Conservation (phyloP, 2,329 filamentous ascomycete species). For the Pezicula rhizophila region DNA sequence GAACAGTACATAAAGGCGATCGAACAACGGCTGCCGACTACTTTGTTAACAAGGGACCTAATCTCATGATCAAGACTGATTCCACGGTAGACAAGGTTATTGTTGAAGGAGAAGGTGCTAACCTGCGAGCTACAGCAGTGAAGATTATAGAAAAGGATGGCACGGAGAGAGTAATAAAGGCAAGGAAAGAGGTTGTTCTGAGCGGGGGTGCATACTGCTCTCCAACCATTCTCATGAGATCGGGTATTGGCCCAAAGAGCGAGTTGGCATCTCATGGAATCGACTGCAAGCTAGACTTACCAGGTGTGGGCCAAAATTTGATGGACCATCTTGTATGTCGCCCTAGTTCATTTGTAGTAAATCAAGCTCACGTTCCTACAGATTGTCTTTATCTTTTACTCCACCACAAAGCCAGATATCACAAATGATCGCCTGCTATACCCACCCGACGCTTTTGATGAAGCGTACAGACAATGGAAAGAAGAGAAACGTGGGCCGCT, state of each 20-base stretch:
- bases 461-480: slow-evolving; percentile 49
- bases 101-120: slow-evolving; percentile 30
- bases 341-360: slow-evolving; percentile 9
- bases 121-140: slow-evolving; percentile 40
- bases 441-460: slow-evolving; percentile 44
- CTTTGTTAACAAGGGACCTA: slow-evolving; percentile 31
- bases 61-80: slow-evolving; percentile 37
- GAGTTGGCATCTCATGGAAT: slow-evolving; percentile 26
- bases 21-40: slow-evolving; percentile 50
- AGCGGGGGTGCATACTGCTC: slow-evolving; percentile 44
- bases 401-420: slow-evolving; percentile 43
- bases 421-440: slow-evolving; percentile 53
- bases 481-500: slow-evolving; percentile 52
- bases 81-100: slow-evolving; percentile 47
- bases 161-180: slow-evolving; percentile 30
- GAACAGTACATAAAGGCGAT: slow-evolving; percentile 46
- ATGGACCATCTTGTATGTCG: slow-evolving; percentile 42
- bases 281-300: slow-evolving; percentile 31
- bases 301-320: slow-evolving; percentile 47
- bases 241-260: slow-evolving; percentile 42
- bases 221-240: slow-evolving; percentile 46
- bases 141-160: slow-evolving; percentile 36
- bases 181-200: slow-evolving; percentile 39
- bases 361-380: slow-evolving; percentile 18
- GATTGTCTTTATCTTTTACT: slow-evolving; percentile 56